A percentile compares a stretch with the other conserved stretches of the same genome.
phyloP scores from a whole-genome alignment of 2,329 filamentous ascomycete species.

The Aureobasidium sp. region DNA sequence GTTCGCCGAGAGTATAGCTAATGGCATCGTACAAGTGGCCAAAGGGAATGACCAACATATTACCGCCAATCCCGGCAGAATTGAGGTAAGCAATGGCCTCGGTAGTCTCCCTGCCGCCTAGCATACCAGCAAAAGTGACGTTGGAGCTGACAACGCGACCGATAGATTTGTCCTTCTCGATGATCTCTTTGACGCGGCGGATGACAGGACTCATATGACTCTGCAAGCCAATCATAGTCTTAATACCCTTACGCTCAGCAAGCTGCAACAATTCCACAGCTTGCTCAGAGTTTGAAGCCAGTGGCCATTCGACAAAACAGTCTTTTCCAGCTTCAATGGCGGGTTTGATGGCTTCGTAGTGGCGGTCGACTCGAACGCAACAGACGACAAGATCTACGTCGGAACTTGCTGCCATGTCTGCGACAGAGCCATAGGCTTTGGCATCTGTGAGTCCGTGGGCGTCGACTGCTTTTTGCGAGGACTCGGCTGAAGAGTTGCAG shows the following conservation, averaged over 20 bases:
- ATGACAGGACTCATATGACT: slow-evolving; percentile 36
- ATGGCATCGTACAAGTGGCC: slow-evolving; percentile 40
- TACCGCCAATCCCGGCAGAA: slow-evolving; percentile 39
- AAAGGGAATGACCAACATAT: slow-evolving; percentile 35
- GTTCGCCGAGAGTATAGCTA: slow-evolving; percentile 10
- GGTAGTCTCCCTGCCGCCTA: slow-evolving; percentile 21
- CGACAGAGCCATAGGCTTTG: slow-evolving; percentile 39
- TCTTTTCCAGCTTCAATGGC: slow-evolving; percentile 41
- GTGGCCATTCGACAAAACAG: slow-evolving; percentile 46
- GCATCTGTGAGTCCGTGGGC: slow-evolving; percentile 33
- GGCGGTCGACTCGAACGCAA: slow-evolving; percentile 37
- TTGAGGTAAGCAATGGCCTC: slow-evolving; percentile 42
- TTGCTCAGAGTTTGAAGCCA: slow-evolving; percentile 35
- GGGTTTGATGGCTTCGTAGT: slow-evolving; percentile 37
- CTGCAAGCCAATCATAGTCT: slow-evolving; percentile 44
- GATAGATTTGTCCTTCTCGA: slow-evolving; percentile 35
- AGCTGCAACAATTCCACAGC: slow-evolving; percentile 39
- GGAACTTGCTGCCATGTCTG: slow-evolving; percentile 38
- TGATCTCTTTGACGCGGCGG: slow-evolving; percentile 36
- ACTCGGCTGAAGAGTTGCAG: slow-evolving; percentile 41
- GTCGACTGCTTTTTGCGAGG: slow-evolving; percentile 37
- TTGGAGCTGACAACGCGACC: slow-evolving; percentile 37
- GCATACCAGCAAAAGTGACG: slow-evolving; percentile 26
- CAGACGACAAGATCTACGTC: slow-evolving; percentile 44
- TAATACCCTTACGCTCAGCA: slow-evolving; percentile 35